Evolutionary conservation across 768 basidiomycete species (phyloP), one percentile per base, ranked within the genome.

Genomic region (Boletus bicolor): DNA sequence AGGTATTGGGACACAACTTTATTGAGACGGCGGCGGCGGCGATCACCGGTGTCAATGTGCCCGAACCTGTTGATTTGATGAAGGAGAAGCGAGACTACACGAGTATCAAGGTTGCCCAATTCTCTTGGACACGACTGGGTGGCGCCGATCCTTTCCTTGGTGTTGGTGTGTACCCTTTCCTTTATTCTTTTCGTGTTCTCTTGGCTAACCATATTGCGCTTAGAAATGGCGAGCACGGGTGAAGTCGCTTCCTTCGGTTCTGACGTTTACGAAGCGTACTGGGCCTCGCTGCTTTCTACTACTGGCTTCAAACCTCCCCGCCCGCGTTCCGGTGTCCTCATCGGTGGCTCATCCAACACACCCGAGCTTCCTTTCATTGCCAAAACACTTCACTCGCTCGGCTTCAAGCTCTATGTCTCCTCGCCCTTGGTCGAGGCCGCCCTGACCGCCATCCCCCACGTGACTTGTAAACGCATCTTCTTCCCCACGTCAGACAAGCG

Each of bases 401-500:
- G 97, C 43, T 99, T 98, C 85, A 94, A 93, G 73, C 82, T 99
- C 45, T 98, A 89, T 77, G 93, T 91, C 71, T 89, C 93, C 14
- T 91, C 89, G 3, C 77, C 81, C 3, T 76, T 75, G 35, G 86
- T 97, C 30, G 93, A 96, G 69, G 80, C 87, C 44, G 87, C 83
- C 76, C 73, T 98, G 73, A 93, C 92, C 68, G 72, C 75, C 55
- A 78, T 93, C 48, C 85, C 87, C 7, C 86, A 93, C 67, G 82
- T 97, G 21, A 73, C 76, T 12, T 91, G 85, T 52, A 89, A 93
- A 77, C 87, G 88, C 56, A 98, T 99, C 66, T 84, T 93, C 76
- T 96, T 99, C 87, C 97, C 97, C 5, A 89, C 89, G 48, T 86
- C 91, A 59, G 97, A 99, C 75, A 98, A 99, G 80, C 82, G 97